Base-by-base conservation (phyloP, 2,329 filamentous ascomycete genomes). In the Trichoderma koningiopsis region DNA sequence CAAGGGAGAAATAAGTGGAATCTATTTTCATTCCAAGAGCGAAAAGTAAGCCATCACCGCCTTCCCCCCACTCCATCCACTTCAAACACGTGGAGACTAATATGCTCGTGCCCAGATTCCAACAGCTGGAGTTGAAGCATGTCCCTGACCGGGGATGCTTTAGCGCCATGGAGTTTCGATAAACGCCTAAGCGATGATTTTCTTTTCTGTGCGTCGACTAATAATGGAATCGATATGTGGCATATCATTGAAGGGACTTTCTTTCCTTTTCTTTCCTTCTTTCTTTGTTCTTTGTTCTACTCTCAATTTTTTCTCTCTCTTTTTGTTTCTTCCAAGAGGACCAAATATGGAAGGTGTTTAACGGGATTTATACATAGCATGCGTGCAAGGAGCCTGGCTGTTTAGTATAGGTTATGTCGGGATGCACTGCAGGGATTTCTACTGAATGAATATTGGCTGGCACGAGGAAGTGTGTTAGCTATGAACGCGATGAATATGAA, bases 11-110 rank as follows among this genome's bases (percentile, higher is more conserved):
- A 92, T 99, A 52, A 94, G 89, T 76, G 96, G 96, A 22, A 97
- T 98, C 70, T 99, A 99, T 81, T 99, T 97, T 79, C 96, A 99
- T 82, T 92, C 93, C 14, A 97, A 97, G 83, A 98, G 94, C 82
- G 95, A 98, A 83, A 97, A 95, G 93, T 97, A 81, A 82, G 92
- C 87, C 24, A 31, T 7, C 11, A 22, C 35, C 58, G n/a, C n/a
- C 27, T 40, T 35, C 31, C 24, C 24, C 29, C 33, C 31, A 16
- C 35, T 37, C 10, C 22, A 33, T n/a, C 4, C 40, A 5, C 4
- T 27, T 40, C 10, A 29, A 19, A 13, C 29, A 52, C 16, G 31
- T 19, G 4, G 22, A 37, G 40, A 37, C 24, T 67, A 53, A 53
- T 16, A 13, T 8, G 19, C 37, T 27, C 24, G 35, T 55, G 24